These are phyloP conservation scores for Sporisorium exsertum DNA, from an alignment of 1,284 basidiomycete species.

Conservation along the genomic window DNA sequence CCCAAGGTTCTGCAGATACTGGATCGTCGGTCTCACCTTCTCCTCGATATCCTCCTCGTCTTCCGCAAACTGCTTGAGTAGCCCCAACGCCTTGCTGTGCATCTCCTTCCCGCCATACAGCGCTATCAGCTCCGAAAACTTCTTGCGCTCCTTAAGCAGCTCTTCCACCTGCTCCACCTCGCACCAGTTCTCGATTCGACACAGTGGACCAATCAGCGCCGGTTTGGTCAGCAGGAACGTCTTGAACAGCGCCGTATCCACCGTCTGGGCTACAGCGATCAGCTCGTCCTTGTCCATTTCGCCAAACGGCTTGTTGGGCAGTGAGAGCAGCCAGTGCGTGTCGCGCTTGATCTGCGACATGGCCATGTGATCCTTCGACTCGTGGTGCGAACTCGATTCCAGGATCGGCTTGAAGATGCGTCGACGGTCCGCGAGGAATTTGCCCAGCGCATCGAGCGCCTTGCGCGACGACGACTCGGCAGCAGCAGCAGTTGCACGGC, in stretches of 20 bases:
- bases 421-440: constrained; percentile 66
- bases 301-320: constrained; percentile 53
- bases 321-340: constrained; percentile 51
- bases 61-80: constrained; percentile 77
- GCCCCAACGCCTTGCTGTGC: constrained; percentile 86
- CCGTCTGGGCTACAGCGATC: constrained; percentile 82
- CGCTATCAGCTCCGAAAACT: constrained; percentile 89
- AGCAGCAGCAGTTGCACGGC: constrained; percentile 11
- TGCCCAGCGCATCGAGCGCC: constrained; percentile 63
- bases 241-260: constrained; percentile 96
- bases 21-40: constrained; percentile 84
- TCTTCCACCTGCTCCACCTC: constrained; percentile 95
- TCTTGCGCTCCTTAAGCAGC: constrained; percentile 83
- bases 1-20: constrained; percentile 88
- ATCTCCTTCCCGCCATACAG: constrained; percentile 94
- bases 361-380: constrained; percentile 48
- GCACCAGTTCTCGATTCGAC: constrained; percentile 94
- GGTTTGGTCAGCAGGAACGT: constrained; percentile 88
- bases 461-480: constrained; percentile 29
- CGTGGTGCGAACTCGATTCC: constrained; percentile 38
- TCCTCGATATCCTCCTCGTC: constrained; percentile 84
- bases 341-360: constrained; percentile 58
- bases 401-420: constrained; percentile 65
- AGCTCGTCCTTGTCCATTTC: constrained; percentile 57
- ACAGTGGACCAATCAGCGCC: constrained; percentile 84